Evolutionary conservation across 1,139 yeast genomes (phyloP).

Genomic region (Yamadazyma atmosphaerica): DNA sequence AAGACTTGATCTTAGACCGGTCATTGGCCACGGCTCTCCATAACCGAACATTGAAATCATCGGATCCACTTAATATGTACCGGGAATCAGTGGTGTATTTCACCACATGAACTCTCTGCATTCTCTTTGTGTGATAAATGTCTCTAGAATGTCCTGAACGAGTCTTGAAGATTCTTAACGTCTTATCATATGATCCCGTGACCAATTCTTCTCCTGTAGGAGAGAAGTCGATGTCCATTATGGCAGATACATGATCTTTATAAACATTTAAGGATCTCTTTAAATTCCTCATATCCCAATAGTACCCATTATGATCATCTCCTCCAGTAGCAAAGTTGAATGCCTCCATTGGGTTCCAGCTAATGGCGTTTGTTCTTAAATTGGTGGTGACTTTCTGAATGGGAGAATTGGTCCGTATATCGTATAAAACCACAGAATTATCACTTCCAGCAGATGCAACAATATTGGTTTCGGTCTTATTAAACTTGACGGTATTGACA

Average conservation of each 20-base stretch:
- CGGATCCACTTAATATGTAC: conserved; percentile 88
- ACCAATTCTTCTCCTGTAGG: conserved; percentile 98
- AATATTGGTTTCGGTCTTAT: conserved; percentile 85
- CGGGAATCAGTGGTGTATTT: conserved; percentile 85
- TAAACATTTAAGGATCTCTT: conserved; percentile 75
- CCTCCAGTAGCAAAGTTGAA: conserved; percentile 87
- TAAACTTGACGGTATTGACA: conserved; percentile 77
- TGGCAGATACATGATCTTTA: conserved; percentile 96
- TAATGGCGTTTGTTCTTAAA: conserved; percentile 79
- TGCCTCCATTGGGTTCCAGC: conserved; percentile 99
- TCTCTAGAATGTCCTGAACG: conserved; percentile 92
- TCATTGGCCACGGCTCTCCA: conserved; percentile 92
- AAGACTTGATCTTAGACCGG: conserved; percentile 75
- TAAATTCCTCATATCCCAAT: conserved; percentile 96
- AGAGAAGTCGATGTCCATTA: conserved; percentile 89
- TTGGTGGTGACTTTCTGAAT: conserved; percentile 85
- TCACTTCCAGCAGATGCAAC: conserved; percentile 93
- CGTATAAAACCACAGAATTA: conserved; percentile 86
- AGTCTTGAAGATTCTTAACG: conserved; percentile 75
- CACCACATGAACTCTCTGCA: conserved; percentile 91
- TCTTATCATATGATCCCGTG: conserved; percentile 93
- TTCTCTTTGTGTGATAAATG: conserved; percentile 92
- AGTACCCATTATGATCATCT: conserved; percentile 93
- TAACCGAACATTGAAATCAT: conserved; percentile 90
- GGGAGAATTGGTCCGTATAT: conserved; percentile 88